Percentiles rank a stretch among this genome's conserved stretches.
phyloP scores from a whole-genome alignment of 2,329 filamentous ascomycete genomes.

The Sarocladium kiliense region DNA sequence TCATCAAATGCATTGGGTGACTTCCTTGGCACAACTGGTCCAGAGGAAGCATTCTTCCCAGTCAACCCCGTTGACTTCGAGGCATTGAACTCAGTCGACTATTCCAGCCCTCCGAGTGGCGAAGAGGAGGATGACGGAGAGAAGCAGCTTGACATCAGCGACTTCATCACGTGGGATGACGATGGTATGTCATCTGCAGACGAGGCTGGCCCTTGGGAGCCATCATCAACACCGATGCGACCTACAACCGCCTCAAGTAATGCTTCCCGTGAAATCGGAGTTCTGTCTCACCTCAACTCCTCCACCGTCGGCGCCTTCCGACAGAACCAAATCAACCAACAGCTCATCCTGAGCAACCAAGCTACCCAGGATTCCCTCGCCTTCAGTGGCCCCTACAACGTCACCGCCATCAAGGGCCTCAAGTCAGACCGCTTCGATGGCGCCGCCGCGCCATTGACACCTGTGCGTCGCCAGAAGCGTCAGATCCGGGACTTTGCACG shows the following conservation, averaged over 20 bases:
- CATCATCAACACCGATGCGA: constrained; percentile 47
- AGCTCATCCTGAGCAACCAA: constrained; percentile 55
- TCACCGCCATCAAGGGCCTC: constrained; percentile 57
- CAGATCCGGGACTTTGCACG: constrained; percentile 35
- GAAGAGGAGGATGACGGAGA: constrained; percentile 55
- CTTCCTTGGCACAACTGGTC: constrained; percentile 32
- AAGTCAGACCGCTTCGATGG: constrained; percentile 62
- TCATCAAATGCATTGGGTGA: constrained; percentile 50
- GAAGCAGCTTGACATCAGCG: constrained; percentile 59
- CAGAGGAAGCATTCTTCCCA: constrained; percentile 65
- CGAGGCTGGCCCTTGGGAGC: constrained; percentile 46
- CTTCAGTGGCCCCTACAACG: constrained; percentile 55
- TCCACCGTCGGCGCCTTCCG: constrained; percentile 76
- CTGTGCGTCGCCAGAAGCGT: constrained; percentile 54
- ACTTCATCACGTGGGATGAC: constrained; percentile 66
- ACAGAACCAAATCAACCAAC: constrained; percentile 58
- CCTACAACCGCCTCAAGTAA: constrained; percentile 45
- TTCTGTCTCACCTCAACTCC: constrained; percentile 55
- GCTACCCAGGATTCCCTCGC: constrained; percentile 58
- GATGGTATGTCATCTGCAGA: constrained; percentile 52
- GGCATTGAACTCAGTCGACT: constrained; percentile 51
- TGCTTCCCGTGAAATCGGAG: constrained; percentile 22
- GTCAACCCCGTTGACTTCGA: constrained; percentile 24
- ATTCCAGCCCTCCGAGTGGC: constrained; percentile 30
- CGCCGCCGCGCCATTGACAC: constrained; percentile 63